Base-by-base conservation (phyloP, 139 green algal species). In the Helicosporidium sp. region DNA sequence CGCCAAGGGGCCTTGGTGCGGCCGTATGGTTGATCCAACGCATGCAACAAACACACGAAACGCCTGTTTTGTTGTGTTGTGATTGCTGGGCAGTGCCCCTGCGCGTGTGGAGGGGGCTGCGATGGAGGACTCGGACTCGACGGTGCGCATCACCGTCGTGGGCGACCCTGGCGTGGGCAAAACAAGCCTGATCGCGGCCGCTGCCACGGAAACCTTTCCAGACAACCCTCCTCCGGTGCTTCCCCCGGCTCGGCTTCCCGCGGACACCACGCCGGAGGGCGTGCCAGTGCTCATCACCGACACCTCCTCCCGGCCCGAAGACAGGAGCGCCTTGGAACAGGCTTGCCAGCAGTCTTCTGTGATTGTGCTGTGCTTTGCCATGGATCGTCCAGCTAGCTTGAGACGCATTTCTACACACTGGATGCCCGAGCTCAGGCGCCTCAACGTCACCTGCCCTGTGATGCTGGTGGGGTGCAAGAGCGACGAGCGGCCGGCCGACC, bases 121-220 rank as follows among this genome's bases (percentile, higher is more conserved):
- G 26, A 49, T 49, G 43, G 25, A 20, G 25, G 43, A 13, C 31
- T 13, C 10, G 10, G 31, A 49, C 53, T 35, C n/a, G 7, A 60
- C 55, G 6, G 55, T 64, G 20, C 40, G 46, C 36, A 64, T 69
- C 26, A 26, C 34, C 3, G 78, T 88, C 24, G 43, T 83, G 25
- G 78, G 79, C 13, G 74, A 89, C 49, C 26, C 48, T 7, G 66
- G 68, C 13, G 81, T 83, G 8, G 82, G 82, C 33, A 91, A 91
- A 52, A 85, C 76, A n/a, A 78, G 62, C 5, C 56, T 93, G 5
- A 85, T 93, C 44, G 69, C 64, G 3, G 66, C 75, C 6, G 76
- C 72, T 7, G 72, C 76, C 18, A 80, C 73, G 0, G 80, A 92
- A 43, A 67, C 67, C 6, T 92, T 88, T 48, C 70, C 76, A 13